Conservation (phyloP, 2,329 filamentous ascomycete species). For the Fusarium neocosmosporiellum region DNA sequence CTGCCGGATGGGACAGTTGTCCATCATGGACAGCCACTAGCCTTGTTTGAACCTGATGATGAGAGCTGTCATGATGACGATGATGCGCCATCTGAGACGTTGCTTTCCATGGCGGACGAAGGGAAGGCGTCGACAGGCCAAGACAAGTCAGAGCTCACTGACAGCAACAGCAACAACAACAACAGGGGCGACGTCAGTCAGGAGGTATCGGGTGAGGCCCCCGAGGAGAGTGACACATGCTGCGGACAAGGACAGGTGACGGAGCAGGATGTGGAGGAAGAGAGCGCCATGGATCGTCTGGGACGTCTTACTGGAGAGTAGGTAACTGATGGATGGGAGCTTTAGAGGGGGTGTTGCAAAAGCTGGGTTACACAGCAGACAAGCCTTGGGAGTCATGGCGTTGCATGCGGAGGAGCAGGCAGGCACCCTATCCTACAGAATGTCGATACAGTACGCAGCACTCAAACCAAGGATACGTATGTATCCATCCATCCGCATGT, state of each 20-base stretch:
- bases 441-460: not conserved
- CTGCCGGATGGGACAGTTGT: conserved; percentile 34
- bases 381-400: not conserved
- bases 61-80: not conserved
- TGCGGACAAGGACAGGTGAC: not conserved
- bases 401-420: not conserved
- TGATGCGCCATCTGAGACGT: not conserved
- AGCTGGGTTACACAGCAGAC: not conserved
- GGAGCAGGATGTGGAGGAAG: conserved; percentile 8
- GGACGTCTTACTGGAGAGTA: conserved; percentile 17
- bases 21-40: conserved; percentile 33
- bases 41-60: conserved; percentile 26
- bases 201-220: not conserved
- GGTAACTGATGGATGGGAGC: conserved; percentile 1
- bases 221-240: not conserved
- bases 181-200: not conserved
- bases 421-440: not conserved
- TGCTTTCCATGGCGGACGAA: not conserved
- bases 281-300: conserved; percentile 38
- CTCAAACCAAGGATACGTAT: not conserved
- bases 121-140: not conserved
- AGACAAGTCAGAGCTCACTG: not conserved
- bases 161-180: not conserved
- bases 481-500: not conserved
- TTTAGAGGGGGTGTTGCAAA: not conserved